Evolutionary conservation across 305 asterid genomes (phyloP), one percentile per base, ranked within the genome.

Genomic region (Galium porrigens): DNA sequence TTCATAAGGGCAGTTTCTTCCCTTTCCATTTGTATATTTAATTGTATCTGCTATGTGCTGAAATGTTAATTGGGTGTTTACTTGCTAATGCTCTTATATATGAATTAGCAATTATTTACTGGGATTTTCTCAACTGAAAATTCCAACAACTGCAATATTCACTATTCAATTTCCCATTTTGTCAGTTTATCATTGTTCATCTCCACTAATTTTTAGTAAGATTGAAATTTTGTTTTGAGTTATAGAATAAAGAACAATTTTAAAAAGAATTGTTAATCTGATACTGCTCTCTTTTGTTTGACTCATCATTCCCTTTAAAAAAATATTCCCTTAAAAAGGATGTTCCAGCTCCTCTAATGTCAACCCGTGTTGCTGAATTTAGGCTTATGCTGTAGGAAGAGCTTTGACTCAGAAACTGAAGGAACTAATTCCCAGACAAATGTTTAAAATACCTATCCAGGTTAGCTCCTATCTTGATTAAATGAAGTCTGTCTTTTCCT

Each of bases 371-470:
- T 63, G 37, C 58, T 69, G 64, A 52, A 70, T 65, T 76, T 83
- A 94, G 99, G 88, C 99, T 73, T 94, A 94, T 86, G 61, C 90
- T 69, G 85, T 94, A 71, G 99, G 99, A 70, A 83, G 97, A 82
- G 99, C 99, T 79, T 84, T 94, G 83, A 89, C 99, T 73, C 95
- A 80, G 74, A 94, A 86, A 77, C 83, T 94, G 75, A 94, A 94
- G 88, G 99, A 94, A 81, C 79, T 94, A 61, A 94, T 94, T 71
- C 99, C 99, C 12, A 84, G 96, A 70, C 99, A 94, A 77, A 89
- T 94, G 99, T 94, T 94, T 79, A 94, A 89, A 94, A 80, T 94
- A 20, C 99, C 99, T 64, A 94, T 94, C 79, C 99, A 94, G 96
- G 99, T 92, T 30, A 57, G 70, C 20, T 33, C 32, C 7, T 29